Percentiles rank a stretch among this genome's conserved stretches.
These are phyloP conservation scores for Talaromyces sp. DNA, from an alignment of 2,329 filamentous ascomycete genomes.

Conservation along the genomic window DNA sequence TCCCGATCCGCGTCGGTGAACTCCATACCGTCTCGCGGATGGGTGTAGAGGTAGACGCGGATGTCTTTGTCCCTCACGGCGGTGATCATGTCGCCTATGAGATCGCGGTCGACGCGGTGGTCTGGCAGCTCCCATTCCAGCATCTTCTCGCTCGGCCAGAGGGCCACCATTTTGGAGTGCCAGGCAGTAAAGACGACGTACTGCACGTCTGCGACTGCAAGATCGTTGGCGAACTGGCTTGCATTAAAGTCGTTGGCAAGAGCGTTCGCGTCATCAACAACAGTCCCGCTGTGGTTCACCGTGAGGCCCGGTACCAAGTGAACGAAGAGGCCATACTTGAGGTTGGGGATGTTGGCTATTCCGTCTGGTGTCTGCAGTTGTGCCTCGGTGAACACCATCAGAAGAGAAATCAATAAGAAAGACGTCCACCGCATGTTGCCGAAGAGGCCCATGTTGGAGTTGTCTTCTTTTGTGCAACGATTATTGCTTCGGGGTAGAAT, in stretches of 20 bases:
- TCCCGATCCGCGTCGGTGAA: background rate
- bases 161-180: conserved; percentile 1
- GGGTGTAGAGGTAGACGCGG: conserved; percentile 4
- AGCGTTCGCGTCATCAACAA: background rate
- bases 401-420: background rate
- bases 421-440: background rate
- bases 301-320: background rate
- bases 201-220: conserved; percentile 1
- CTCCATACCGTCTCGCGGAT: conserved; percentile 1
- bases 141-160: conserved; percentile 3
- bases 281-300: background rate
- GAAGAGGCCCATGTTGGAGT: background rate
- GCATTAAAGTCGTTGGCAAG: conserved; percentile 1
- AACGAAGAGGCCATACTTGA: conserved; percentile 3
- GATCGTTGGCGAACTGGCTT: background rate
- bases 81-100: conserved; percentile 1
- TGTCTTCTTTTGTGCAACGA: background rate
- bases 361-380: background rate
- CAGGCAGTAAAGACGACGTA: conserved; percentile 2
- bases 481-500: background rate
- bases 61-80: background rate
- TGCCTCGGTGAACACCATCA: background rate
- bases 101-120: conserved; percentile 1
- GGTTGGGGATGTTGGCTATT: background rate
- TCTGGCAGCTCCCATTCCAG: background rate